Evolutionary conservation across 1,139 yeast species (phyloP).

Genomic region (Meyerozyma guilliermondii): DNA sequence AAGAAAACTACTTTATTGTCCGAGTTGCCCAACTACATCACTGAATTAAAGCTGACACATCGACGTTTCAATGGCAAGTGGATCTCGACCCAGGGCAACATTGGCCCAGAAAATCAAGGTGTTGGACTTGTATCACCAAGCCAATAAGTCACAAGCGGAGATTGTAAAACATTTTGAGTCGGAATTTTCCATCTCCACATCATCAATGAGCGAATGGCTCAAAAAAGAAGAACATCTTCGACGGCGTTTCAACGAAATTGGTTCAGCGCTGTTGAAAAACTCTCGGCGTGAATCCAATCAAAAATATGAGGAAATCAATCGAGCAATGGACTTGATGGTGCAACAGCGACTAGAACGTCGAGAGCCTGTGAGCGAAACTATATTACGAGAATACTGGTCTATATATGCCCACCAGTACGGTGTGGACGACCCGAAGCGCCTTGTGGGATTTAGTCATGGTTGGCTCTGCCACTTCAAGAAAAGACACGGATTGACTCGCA

Average conservation of each 20-base stretch:
- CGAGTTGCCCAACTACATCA: background rate
- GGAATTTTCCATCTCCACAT: conserved; percentile 49
- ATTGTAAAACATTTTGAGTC: conserved; percentile 49
- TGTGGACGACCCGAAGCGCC: conserved; percentile 54
- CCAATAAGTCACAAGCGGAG: conserved; percentile 51
- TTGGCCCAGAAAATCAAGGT: conserved; percentile 55
- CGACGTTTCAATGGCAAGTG: conserved; percentile 9
- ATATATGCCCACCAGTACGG: conserved; percentile 52
- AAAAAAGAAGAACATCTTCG: conserved; percentile 49
- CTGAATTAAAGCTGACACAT: background rate
- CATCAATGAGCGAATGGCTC: conserved; percentile 57
- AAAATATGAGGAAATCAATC: conserved; percentile 53
- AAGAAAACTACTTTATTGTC: no score
- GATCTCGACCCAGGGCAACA: conserved; percentile 49
- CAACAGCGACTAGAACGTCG: conserved; percentile 37
- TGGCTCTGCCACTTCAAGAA: conserved; percentile 59
- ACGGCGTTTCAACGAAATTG: conserved; percentile 33
- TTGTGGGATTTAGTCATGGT: conserved; percentile 53
- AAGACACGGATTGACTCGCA: conserved; percentile 47
- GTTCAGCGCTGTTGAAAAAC: conserved; percentile 30
- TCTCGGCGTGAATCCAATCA: conserved; percentile 46
- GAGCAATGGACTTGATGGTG: conserved; percentile 53
- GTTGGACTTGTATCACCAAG: conserved; percentile 44
- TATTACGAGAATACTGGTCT: conserved; percentile 53
- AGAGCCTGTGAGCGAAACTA: conserved; percentile 50